phyloP scores from a whole-genome alignment of 2,329 filamentous ascomycete genomes.

The Epichloe sibirici region DNA sequence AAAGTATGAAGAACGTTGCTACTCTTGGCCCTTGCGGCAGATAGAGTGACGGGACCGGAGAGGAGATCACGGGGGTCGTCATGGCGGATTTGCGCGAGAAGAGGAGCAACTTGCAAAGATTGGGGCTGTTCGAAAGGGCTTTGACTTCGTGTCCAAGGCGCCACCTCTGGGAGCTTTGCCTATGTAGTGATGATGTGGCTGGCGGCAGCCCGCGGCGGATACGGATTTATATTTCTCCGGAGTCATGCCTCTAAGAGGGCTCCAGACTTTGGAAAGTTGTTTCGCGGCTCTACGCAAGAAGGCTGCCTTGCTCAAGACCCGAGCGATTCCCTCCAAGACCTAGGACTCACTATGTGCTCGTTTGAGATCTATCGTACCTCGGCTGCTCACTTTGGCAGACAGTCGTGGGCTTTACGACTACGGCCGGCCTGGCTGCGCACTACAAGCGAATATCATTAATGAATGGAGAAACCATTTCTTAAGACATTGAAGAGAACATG shows the following conservation, averaged over 20 bases:
- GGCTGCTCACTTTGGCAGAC: slow-evolving; percentile 1
- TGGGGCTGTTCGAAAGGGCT: too few species aligned
- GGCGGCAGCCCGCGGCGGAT: too few species aligned
- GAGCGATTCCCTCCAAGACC: slow-evolving; percentile 22
- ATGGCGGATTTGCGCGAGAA: neutral
- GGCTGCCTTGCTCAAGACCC: too few species aligned
- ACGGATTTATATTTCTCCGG: neutral
- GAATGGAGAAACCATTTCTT: slow-evolving; percentile 9
- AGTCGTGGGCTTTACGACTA: slow-evolving; percentile 2
- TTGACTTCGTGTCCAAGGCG: too few species aligned
- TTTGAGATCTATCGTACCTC: slow-evolving; percentile 48
- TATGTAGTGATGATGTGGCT: too few species aligned
- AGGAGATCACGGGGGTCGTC: neutral
- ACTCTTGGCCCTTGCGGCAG: neutral
- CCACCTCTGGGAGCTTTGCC: too few species aligned
- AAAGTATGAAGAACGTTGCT: neutral
- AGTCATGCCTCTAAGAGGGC: neutral
- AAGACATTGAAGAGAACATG: slow-evolving; percentile 8
- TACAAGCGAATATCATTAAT: slow-evolving; percentile 7
- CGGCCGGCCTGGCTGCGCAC: slow-evolving; percentile 6
- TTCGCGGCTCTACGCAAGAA: too few species aligned
- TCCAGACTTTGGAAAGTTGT: too few species aligned
- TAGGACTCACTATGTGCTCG: slow-evolving; percentile 51
- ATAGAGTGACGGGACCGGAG: neutral
- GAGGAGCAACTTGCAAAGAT: too few species aligned